Base-by-base conservation (phyloP, 2,329 filamentous ascomycete genomes). In the Cladophialophora chaetospira region DNA sequence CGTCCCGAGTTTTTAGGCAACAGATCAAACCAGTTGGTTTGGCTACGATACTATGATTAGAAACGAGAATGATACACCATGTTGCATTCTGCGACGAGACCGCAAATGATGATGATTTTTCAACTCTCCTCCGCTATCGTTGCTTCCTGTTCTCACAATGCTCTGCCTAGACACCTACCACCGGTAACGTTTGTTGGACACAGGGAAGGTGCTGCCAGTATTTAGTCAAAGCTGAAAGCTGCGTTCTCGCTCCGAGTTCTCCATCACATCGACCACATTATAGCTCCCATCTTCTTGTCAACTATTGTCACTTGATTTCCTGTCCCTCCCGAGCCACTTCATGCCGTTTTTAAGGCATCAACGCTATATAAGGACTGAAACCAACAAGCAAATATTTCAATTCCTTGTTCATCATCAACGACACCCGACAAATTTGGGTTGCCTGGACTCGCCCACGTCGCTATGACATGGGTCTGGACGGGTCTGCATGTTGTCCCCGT, bases 11-110 rank as follows among this genome's bases (percentile, higher is more conserved):
- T 40, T 40, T 15, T 40, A 17, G 36, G 33, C 46, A 38, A 36
- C 35, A 26, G 46, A 21, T 21, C 31, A 49, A 15, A 35, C 46
- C 46, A 11, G 46, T 17, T 35, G 46, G 21, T 28, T 28, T 49
- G 46, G 19, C 46, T 49, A 49, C 33, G 46, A 49, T 49, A 26
- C n/a, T 15, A 49, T 35, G 46, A 49, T 25, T 38, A 6, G n/a
- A 48, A 33, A 49, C 26, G 46, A 49, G 11, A 49, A 38, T n/a
- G n/a, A n/a, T n/a, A n/a, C n/a, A n/a, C 23, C 31, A 25, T 15
- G 19, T 35, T 9, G 38, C 38, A 17, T 23, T 26, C 10, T 5
- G 31, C 38, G 11, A 28, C 25, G 46, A 49, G 46, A 38, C 13
- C 17, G 35, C 35, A 9, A 19, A 38, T 5, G 35, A 38, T 19